A percentile compares a stretch with the other conserved stretches of the same genome.
These are phyloP conservation scores for Beta vulgaris DNA, from an alignment of 148 eudicot species.

Conservation along the genomic window DNA sequence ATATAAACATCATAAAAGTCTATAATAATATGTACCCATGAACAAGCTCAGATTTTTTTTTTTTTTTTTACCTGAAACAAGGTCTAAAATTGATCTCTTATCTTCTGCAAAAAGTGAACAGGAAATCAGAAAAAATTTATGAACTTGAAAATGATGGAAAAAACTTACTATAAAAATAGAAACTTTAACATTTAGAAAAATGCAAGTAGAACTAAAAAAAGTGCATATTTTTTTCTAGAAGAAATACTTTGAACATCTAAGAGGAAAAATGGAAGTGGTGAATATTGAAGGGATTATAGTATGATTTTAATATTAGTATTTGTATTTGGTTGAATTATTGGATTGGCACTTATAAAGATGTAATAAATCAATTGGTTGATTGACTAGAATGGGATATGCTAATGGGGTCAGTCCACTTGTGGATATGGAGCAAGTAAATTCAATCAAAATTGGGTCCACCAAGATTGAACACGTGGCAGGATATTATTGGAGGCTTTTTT, in stretches of 20 bases:
- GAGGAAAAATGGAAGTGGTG: background rate
- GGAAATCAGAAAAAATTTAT: background rate
- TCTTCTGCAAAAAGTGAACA: background rate
- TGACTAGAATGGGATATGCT: background rate
- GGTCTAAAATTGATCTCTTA: background rate
- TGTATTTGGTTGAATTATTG: background rate
- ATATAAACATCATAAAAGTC: no score
- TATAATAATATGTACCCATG: no score
- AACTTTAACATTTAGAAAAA: background rate
- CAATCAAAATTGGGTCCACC: conserved; percentile 6
- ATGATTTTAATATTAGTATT: no score
- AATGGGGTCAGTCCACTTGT: background rate
- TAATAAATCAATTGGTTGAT: background rate
- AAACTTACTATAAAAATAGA: background rate
- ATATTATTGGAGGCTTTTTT: background rate
- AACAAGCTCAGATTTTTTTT: no score
- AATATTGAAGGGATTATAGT: no score
- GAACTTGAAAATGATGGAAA: background rate
- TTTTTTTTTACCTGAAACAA: conserved; percentile 15
- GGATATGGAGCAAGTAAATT: background rate
- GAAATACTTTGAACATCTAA: background rate
- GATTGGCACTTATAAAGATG: background rate
- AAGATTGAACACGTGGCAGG: conserved; percentile 9
- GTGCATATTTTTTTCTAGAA: background rate
- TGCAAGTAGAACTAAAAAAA: background rate